These are phyloP conservation scores for Coemansia guatemalensis DNA, from an alignment of 192 early-diverging fungal species.

Conservation along the genomic window DNA sequence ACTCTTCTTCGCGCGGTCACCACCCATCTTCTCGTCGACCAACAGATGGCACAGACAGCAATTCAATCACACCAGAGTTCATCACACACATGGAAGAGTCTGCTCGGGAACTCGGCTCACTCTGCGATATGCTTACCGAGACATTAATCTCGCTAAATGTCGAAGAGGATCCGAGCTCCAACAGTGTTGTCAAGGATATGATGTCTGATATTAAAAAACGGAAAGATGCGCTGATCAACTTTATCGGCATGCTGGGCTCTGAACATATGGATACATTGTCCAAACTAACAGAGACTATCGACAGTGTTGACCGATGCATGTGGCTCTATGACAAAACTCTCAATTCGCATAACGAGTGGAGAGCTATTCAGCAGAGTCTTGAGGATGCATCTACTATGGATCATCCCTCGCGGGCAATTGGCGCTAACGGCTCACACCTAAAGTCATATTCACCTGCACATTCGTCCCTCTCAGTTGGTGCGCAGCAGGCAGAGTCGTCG, in stretches of 20 bases:
- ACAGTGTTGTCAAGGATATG: constrained; percentile 39
- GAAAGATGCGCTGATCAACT: constrained; percentile 33
- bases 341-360: constrained; percentile 49
- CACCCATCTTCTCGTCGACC: background rate
- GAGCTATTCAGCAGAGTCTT: constrained; percentile 46
- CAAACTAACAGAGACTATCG: constrained; percentile 20
- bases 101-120: constrained; percentile 25
- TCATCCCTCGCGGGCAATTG: constrained; percentile 5
- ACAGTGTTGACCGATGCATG: constrained; percentile 27
- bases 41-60: constrained; percentile 7
- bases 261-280: constrained; percentile 21
- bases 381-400: background rate
- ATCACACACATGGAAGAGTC: constrained; percentile 39
- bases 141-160: constrained; percentile 41
- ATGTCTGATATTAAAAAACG: constrained; percentile 27
- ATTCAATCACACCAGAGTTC: constrained; percentile 28
- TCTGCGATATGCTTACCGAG: constrained; percentile 50
- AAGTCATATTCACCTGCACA: background rate
- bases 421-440: background rate
- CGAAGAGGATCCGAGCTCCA: constrained; percentile 38
- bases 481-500: constrained; percentile 27
- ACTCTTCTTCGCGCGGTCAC: background rate
- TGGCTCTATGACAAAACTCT: constrained; percentile 42
- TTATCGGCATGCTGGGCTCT: constrained; percentile 35
- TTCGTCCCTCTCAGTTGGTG: background rate